Evolutionary conservation across 2,329 filamentous ascomycete genomes (phyloP), one percentile per base, ranked within the genome.

Genomic region (Ophiosphaerella narmari): DNA sequence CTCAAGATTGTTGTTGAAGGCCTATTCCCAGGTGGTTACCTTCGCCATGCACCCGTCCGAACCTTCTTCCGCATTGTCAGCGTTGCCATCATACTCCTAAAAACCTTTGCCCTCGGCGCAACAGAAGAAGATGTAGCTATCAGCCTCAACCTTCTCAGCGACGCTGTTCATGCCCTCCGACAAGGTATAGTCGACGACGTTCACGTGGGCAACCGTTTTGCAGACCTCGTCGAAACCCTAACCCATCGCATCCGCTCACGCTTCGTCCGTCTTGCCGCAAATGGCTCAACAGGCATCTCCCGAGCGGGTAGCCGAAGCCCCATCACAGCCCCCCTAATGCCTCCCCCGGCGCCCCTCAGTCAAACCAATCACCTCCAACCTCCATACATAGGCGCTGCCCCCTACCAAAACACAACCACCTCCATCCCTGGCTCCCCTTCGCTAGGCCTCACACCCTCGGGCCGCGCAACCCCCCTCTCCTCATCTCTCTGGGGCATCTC

Each of bases 61-160:
- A 93, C 90, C 0, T 93, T 93, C 70, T 92, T 94, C 75, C 85
- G 90, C 48, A 93, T 94, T 68, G 90, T 93, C 57, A 90, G 86
- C 50, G 89, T 90, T 4, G 88, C 89, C 55, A 92, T 93, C 83
- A 92, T 94, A 65, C 73, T 94, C 14, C 81, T 94, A 42, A 94
- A 87, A 75, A 93, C 90, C 0, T 93, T 94, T 71, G 89, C 89
- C 0, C 80, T 94, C 1, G 90, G 90, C 14, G 89, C 89, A 1
- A 87, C 88, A 1, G 88, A 90, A 62, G 86, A 86, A 47, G 89
- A 94, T 59, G 87, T 93, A 23, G 85, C 87, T 63, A 80, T 88
- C 39, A 90, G 87, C 55, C 87, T 94, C 26, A 81, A 82, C 6
- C 78, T 94, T 24, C 88, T 94, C 78, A 88, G 91, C 64, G 79